Base-by-base conservation (phyloP, 352 stramenopile genomes). In the Pythium folliculosum region DNA sequence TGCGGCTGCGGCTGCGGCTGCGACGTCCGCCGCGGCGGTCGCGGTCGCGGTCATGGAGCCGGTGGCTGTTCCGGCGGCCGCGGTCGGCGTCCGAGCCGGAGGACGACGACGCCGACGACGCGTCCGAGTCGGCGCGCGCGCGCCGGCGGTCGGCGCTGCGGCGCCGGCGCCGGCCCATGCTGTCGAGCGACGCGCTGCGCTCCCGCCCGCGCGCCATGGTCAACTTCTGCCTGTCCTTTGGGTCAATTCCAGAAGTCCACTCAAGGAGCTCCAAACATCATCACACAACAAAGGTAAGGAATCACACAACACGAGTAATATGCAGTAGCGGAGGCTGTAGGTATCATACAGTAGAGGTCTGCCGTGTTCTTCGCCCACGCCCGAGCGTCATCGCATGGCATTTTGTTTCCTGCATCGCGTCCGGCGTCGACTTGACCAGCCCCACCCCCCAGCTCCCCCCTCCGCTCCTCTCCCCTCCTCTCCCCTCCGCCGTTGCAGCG, bases 171-270 rank as follows among this genome's bases (percentile, higher is more conserved):
- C 81, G 81, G 16, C 85, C 85, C 53, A 90, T 73, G 61, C 78
- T 90, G 73, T 93, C 85, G 27, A 90, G 56, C 22, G 85, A 93
- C 22, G 60, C 64, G 61, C 84, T 91, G 35, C 82, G 77, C 51
- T 79, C 85, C 14, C 81, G 77, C 48, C 77, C 85, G 17, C 81
- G 32, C 5, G 40, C 56, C 56, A 63, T 63, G 5, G 16, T 53
- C 5, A n/a, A n/a, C n/a, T n/a, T n/a, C n/a, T n/a, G 19, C 40
- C 21, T 17, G 53, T 40, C 35, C 35, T 40, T 12, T n/a, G n/a
- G n/a, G n/a, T 40, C 12, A 12, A 40, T 40, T 51, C 40, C 38
- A 61, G 54, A 50, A 51, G n/a, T n/a, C n/a, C n/a, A n/a, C n/a
- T n/a, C n/a, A n/a, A n/a, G n/a, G n/a, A n/a, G n/a, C n/a, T n/a